phyloP scores from a whole-genome alignment of 2,329 filamentous ascomycete genomes.

The Venturia oleaginea region DNA sequence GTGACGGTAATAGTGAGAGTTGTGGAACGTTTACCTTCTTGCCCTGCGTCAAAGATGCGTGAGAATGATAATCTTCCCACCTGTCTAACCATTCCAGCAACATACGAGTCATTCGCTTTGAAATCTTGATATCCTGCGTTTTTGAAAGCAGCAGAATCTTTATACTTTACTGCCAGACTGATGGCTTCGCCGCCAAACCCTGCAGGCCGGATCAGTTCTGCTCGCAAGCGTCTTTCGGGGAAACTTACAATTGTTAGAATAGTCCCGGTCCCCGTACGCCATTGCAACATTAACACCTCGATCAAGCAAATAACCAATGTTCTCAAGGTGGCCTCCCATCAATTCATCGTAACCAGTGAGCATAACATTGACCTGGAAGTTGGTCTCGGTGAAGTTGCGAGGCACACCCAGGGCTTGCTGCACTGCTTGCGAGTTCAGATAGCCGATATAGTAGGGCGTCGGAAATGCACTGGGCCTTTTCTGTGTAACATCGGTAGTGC shows the following conservation, averaged over 20 bases:
- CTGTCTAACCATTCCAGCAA: slow-evolving; percentile 23
- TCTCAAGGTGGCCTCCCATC: slow-evolving; percentile 37
- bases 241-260: slow-evolving; percentile 35
- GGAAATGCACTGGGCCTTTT: slow-evolving; percentile 17
- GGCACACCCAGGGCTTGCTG: slow-evolving; percentile 51
- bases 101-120: slow-evolving; percentile 19
- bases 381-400: slow-evolving; percentile 44
- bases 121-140: slow-evolving; percentile 38
- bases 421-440: slow-evolving; percentile 48
- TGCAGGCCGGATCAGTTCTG: not conserved
- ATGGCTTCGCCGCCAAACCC: slow-evolving; percentile 49
- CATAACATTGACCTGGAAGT: not conserved
- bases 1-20: too few species aligned
- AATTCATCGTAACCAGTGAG: slow-evolving; percentile 32
- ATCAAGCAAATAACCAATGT: slow-evolving; percentile 46
- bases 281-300: slow-evolving; percentile 46
- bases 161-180: slow-evolving; percentile 41
- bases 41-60: slow-evolving; percentile 20
- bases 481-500: slow-evolving; percentile 49
- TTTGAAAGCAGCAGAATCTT: slow-evolving; percentile 35
- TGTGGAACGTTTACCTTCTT: slow-evolving; percentile 10
- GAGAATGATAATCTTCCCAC: slow-evolving; percentile 23
- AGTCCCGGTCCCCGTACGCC: slow-evolving; percentile 49
- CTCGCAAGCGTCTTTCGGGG: not conserved
- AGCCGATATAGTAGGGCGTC: slow-evolving; percentile 44